Base-by-base conservation (phyloP, 805 yeast genomes). In the Lipomyces chichibuensis region DNA sequence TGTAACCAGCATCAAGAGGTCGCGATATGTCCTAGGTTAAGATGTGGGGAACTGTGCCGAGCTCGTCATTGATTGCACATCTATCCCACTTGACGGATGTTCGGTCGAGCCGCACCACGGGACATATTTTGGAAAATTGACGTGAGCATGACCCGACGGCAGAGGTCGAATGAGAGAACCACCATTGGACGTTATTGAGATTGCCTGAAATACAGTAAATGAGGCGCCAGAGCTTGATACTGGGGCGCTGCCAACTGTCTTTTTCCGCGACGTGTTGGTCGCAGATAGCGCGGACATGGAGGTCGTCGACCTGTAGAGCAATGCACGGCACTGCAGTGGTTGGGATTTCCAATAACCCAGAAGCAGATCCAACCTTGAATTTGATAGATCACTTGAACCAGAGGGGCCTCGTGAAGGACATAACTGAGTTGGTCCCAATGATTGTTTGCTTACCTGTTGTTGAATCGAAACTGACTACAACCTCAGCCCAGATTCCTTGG, bases 401-500 rank as follows among this genome's bases (percentile, higher is more conserved):
- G 58, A 63, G 67, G 7, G 67, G 67, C 35, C 60, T 64, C 3
- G 46, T 64, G 51, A 64, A 64, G 35, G 67, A 64, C 35, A 57
- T 60, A 5, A 60, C 67, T 17, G 64, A 64, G 67, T 64, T 25
- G 25, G 49, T 43, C 1, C 49, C 5, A 27, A 17, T 43, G 23
- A 17, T 43, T 43, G 49, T n/a, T 43, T 17, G 3, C 49, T 2
- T 37, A 14, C 43, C 23, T 43, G 49, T 43, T 17, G 49, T 5
- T 3, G 11, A n/a, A 6, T 43, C 39, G 20, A 43, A 17, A 17
- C 49, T 43, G n/a, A 43, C 49, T n/a, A 17, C 3, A 43, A 4
- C 17, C 39, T 43, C 23, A 43, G 49, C 23, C 49, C 23, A 3
- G 23, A 43, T n/a, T 17, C 23, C 49, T 43, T 43, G 49, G 3